Evolutionary conservation across 225 moss, liverwort and hornwort genomes (phyloP).

Genomic region (Anthoceros angustus): DNA sequence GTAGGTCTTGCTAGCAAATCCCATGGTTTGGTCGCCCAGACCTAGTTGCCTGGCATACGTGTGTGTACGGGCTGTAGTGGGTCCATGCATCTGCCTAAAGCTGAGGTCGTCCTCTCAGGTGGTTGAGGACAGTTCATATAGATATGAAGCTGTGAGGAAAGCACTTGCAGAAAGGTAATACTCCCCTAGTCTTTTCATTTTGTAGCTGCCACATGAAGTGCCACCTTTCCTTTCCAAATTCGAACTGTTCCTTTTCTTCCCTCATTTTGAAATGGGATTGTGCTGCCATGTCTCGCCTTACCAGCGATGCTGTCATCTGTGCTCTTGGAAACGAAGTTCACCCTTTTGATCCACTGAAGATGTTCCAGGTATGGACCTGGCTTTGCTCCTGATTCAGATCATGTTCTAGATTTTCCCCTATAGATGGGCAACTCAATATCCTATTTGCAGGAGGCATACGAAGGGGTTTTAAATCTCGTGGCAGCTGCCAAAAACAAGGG

Average conservation of each 20-base stretch:
- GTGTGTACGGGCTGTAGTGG: background rate
- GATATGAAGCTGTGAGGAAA: slow-evolving; percentile 59
- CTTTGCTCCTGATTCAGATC: no score
- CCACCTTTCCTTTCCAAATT: background rate
- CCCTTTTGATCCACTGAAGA: slow-evolving; percentile 55
- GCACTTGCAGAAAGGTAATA: slow-evolving; percentile 55
- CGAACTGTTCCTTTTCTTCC: background rate
- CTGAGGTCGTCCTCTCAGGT: slow-evolving; percentile 24
- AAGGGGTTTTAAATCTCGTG: slow-evolving; percentile 72
- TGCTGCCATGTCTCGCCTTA: background rate
- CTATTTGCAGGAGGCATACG: slow-evolving; percentile 50
- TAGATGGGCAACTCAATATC: no score
- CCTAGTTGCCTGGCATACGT: background rate
- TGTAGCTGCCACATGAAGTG: background rate
- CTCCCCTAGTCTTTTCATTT: background rate
- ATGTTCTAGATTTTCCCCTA: no score
- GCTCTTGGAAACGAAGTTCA: slow-evolving; percentile 60
- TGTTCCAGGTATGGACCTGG: slow-evolving; percentile 36
- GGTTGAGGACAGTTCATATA: slow-evolving; percentile 62
- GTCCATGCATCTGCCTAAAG: background rate
- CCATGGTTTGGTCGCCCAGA: background rate
- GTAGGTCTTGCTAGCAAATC: background rate
- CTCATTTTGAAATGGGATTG: background rate
- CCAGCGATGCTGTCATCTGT: slow-evolving; percentile 70
- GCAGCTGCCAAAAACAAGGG: slow-evolving; percentile 86